Evolutionary conservation across 257 asterid genomes (phyloP).

Genomic region (Rhazya stricta): DNA sequence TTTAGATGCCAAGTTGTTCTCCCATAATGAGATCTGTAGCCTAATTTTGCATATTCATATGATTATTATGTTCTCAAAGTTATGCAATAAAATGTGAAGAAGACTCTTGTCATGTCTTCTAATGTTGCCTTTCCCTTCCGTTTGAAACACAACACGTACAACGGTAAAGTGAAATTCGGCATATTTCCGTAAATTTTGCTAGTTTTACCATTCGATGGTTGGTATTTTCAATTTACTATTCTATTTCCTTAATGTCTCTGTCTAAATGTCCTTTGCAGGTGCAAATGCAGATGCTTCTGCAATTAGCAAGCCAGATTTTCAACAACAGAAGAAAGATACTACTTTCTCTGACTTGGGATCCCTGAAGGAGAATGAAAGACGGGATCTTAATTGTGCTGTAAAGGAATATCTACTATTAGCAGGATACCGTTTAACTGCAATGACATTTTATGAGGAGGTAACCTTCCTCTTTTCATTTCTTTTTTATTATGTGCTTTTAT

Average conservation of each 20-base stretch:
- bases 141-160: not conserved
- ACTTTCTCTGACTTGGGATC: conserved; percentile 81
- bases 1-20: not conserved
- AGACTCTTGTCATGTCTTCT: not conserved
- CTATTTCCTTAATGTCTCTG: conserved; percentile 26
- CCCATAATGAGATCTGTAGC: not conserved
- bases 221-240: conserved; percentile 8
- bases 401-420: conserved; percentile 89
- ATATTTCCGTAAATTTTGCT: not conserved
- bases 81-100: not conserved
- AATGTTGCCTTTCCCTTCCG: not conserved
- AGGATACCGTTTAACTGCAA: conserved; percentile 94
- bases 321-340: conserved; percentile 40
- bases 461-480: not conserved
- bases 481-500: not conserved
- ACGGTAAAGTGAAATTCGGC: not conserved
- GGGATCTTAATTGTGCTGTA: conserved; percentile 90
- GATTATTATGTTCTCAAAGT: not conserved
- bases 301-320: conserved; percentile 38
- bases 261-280: conserved; percentile 43
- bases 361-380: conserved; percentile 75
- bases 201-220: not conserved
- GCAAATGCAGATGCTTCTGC: conserved; percentile 30
- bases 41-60: not conserved
- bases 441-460: conserved; percentile 99